These are phyloP conservation scores for Aspergillus aculeatinus DNA, from an alignment of 2,329 filamentous ascomycete species.

Conservation along the genomic window DNA sequence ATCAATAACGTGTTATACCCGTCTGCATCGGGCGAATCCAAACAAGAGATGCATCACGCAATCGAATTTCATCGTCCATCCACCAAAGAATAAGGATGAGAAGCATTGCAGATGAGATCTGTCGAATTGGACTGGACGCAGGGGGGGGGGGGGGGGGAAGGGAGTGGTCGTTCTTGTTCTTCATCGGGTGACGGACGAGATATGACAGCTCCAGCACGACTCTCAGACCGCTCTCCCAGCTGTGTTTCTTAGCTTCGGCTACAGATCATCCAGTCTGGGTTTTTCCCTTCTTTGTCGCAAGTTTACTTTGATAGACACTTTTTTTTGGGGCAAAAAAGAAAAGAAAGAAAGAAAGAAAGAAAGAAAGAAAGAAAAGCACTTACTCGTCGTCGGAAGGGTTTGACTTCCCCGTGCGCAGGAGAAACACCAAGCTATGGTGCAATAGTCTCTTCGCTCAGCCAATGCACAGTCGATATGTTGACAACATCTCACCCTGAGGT, in stretches of 20 bases:
- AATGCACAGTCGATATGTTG: not conserved
- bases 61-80: not conserved
- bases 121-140: constrained; percentile 7
- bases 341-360: too few relatives aligned
- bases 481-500: not conserved
- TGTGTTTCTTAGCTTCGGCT: constrained; percentile 6
- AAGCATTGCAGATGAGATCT: not conserved
- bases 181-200: constrained; percentile 3
- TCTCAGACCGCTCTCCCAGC: constrained; percentile 20
- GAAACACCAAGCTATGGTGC: not conserved
- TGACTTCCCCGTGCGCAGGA: not conserved
- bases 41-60: not conserved
- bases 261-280: not conserved
- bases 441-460: not conserved
- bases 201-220: constrained; percentile 21
- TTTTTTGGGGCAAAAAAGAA: too few relatives aligned
- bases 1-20: constrained; percentile 9
- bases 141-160: constrained; percentile 10
- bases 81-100: not conserved
- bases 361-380: not conserved
- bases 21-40: not conserved
- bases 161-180: not conserved
- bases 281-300: not conserved
- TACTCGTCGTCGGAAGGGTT: not conserved
- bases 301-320: not conserved